phyloP scores from a whole-genome alignment of 495 filamentous ascomycete species.

The Apiosordaria backusii region DNA sequence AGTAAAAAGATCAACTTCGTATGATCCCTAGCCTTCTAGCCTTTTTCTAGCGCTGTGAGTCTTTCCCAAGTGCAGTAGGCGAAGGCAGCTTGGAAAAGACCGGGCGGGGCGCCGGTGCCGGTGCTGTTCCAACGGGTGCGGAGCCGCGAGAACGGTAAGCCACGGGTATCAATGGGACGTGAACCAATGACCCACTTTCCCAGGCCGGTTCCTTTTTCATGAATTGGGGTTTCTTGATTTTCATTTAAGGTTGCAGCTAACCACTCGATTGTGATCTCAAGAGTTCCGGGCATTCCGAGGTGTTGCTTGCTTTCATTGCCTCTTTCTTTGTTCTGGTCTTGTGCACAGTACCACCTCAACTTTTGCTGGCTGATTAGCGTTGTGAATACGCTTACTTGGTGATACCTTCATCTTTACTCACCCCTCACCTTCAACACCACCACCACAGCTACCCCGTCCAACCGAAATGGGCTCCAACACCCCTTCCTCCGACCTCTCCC shows the following conservation, averaged over 20 bases:
- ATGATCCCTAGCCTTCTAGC: not conserved
- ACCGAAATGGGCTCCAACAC: conserved; percentile 21
- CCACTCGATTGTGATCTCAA: not conserved
- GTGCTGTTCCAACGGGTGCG: not conserved
- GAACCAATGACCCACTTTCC: not conserved
- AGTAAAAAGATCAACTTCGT: not conserved
- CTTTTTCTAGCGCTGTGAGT: not conserved
- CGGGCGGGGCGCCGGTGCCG: not conserved
- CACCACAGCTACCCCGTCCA: no score
- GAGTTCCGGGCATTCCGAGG: no score
- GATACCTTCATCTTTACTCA: not conserved
- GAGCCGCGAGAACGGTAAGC: conserved; percentile 11
- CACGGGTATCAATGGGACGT: not conserved
- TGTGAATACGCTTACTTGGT: not conserved
- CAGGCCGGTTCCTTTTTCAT: not conserved
- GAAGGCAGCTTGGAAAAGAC: no score
- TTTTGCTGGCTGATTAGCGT: not conserved
- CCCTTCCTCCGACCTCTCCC: conserved; percentile 27
- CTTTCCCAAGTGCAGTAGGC: not conserved
- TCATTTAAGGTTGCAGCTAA: not conserved
- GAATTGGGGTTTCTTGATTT: not conserved
- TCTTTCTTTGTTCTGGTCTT: not conserved
- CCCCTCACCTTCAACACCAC: not conserved
- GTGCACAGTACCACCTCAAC: not conserved
- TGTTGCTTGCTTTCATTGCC: not conserved